Percentiles rank a stretch among this genome's conserved stretches.
phyloP scores from a whole-genome alignment of 768 basidiomycete species.

The Butyriboletus loyo region DNA sequence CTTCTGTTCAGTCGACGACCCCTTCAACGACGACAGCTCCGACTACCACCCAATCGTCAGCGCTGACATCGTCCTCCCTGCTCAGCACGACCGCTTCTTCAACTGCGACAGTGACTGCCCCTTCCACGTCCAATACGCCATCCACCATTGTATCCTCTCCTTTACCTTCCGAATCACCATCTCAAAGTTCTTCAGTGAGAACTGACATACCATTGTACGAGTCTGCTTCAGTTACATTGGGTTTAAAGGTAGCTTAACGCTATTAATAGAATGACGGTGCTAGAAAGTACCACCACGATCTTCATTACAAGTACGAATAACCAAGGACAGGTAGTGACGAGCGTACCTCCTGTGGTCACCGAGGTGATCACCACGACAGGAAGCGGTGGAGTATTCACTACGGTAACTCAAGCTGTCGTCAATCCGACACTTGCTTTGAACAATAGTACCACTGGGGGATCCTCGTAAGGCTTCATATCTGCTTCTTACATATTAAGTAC shows the following conservation, averaged over 20 bases:
- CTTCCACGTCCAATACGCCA: constrained; percentile 14
- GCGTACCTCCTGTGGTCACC: constrained; percentile 58
- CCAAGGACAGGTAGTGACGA: constrained; percentile 45
- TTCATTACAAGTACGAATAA: constrained; percentile 61
- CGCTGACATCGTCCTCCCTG: constrained; percentile 9
- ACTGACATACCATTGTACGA: constrained; percentile 23
- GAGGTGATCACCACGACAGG: constrained; percentile 52
- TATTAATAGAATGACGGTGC: constrained; percentile 45
- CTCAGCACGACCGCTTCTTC: constrained; percentile 9
- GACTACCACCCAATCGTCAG: constrained; percentile 6
- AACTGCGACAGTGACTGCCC: constrained; percentile 14
- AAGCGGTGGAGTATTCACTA: constrained; percentile 49
- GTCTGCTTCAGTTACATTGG: constrained; percentile 13
- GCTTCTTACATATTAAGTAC: not conserved
- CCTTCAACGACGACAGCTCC: constrained; percentile 13
- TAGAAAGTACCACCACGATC: constrained; percentile 49
- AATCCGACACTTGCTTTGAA: constrained; percentile 69
- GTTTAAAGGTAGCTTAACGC: constrained; percentile 9
- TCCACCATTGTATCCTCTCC: constrained; percentile 8
- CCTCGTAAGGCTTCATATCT: constrained; percentile 43
- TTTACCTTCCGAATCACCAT: constrained; percentile 1
- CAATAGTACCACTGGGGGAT: constrained; percentile 36
- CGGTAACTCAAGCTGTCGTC: constrained; percentile 60
- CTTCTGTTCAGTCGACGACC: constrained; percentile 22
- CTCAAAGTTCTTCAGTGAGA: constrained; percentile 4